Evolutionary conservation across 768 basidiomycete species (phyloP).

Genomic region (Gelatoporia subvermispora): DNA sequence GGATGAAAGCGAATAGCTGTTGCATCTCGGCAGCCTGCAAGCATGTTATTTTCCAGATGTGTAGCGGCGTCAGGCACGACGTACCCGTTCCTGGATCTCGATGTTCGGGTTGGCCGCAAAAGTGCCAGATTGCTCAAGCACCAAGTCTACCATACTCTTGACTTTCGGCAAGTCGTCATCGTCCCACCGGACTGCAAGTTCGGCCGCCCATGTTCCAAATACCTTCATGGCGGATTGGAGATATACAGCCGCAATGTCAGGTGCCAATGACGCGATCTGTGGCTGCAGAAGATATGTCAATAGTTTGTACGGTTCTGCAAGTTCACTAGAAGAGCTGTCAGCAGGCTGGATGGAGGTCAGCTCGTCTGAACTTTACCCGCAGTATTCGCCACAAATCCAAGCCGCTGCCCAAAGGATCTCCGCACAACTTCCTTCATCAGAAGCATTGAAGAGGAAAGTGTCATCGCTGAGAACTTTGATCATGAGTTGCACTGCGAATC

Average conservation of each 20-base stretch:
- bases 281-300: conserved; percentile 65
- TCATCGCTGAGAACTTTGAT: conserved; percentile 78
- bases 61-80: conserved; percentile 20
- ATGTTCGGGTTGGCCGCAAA: conserved; percentile 65
- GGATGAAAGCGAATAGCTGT: conserved; percentile 72
- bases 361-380: too few species aligned
- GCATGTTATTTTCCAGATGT: neutral
- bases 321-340: conserved; percentile 45
- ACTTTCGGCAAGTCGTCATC: conserved; percentile 64
- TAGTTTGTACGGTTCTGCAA: conserved; percentile 73
- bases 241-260: conserved; percentile 72
- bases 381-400: conserved; percentile 95
- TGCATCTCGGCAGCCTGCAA: conserved; percentile 74
- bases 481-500: conserved; percentile 82
- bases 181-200: conserved; percentile 73
- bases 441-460: conserved; percentile 59
- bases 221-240: conserved; percentile 82
- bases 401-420: conserved; percentile 92
- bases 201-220: conserved; percentile 80
- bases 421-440: conserved; percentile 68
- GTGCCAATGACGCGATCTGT: conserved; percentile 47
- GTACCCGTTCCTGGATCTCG: conserved; percentile 89
- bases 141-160: conserved; percentile 55
- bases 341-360: conserved; percentile 7
- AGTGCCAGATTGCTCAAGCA: conserved; percentile 51